phyloP scores from a whole-genome alignment of 78 protist species.

The Acrasis kona region DNA sequence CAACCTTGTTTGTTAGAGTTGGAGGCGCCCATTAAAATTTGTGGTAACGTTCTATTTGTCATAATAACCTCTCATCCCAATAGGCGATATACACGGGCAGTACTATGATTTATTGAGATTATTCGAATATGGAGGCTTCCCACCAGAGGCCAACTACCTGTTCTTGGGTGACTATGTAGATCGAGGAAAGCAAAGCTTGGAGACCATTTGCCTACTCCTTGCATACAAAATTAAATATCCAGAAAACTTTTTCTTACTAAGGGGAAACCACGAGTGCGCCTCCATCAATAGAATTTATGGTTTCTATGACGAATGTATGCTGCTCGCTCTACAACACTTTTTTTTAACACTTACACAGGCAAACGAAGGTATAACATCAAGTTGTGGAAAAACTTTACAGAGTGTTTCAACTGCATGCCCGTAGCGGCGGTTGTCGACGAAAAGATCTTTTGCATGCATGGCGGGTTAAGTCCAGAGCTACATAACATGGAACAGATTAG shows the following conservation, averaged over 20 bases:
- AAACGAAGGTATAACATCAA: constrained; percentile 39
- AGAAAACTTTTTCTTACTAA: constrained; percentile 61
- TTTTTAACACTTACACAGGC: background rate
- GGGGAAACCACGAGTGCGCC: constrained; percentile 99
- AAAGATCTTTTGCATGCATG: constrained; percentile 91
- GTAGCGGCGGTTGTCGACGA: constrained; percentile 82
- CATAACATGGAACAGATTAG: constrained; percentile 70
- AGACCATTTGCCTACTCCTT: constrained; percentile 56
- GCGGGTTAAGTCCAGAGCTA: constrained; percentile 93
- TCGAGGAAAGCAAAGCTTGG: constrained; percentile 84
- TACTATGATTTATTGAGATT: constrained; percentile 73
- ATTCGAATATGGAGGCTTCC: constrained; percentile 67
- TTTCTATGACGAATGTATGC: constrained; percentile 88
- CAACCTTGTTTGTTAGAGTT: constrained; percentile 93
- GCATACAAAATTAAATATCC: constrained; percentile 81
- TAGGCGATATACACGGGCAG: constrained; percentile 89
- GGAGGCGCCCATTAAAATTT: constrained; percentile 93
- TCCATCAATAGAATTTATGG: constrained; percentile 92
- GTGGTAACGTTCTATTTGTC: constrained; percentile 83
- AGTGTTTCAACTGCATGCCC: constrained; percentile 78
- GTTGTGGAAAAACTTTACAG: constrained; percentile 70
- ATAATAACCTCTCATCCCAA: no score
- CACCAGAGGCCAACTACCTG: constrained; percentile 59
- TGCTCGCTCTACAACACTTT: constrained; percentile 24
- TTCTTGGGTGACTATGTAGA: constrained; percentile 96